Conservation (phyloP, 2,329 filamentous ascomycete species). For the Cladosporium sp. region DNA sequence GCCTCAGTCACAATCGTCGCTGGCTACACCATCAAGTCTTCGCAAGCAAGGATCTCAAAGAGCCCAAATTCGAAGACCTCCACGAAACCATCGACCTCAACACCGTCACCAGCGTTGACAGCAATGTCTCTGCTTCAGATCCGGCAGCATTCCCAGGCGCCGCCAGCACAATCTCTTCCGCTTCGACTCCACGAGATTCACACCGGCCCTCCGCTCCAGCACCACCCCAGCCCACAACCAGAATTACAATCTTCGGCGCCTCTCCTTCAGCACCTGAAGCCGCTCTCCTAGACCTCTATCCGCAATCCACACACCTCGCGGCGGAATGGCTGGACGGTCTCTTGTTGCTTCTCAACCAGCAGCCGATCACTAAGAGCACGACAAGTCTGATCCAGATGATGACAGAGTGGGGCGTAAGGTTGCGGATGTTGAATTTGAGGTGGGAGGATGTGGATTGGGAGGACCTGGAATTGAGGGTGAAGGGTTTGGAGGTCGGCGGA, state of each 20-base stretch:
- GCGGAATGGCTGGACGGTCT: conserved; percentile 96
- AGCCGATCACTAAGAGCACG: conserved; percentile 95
- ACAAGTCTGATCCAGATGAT: conserved; percentile 83
- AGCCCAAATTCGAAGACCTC: conserved; percentile 68
- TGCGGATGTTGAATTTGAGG: conserved; percentile 83
- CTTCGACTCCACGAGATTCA: conserved; percentile 19
- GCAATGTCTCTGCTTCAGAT: conserved; percentile 73
- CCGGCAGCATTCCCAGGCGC: conserved; percentile 45
- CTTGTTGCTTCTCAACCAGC: conserved; percentile 89
- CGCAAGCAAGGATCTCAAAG: conserved; percentile 53
- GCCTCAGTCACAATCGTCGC: conserved; percentile 83
- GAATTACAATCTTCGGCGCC: conserved; percentile 81
- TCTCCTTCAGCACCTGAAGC: conserved; percentile 49
- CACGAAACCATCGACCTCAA: conserved; percentile 80
- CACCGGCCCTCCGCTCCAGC: conserved; percentile 16
- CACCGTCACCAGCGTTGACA: conserved; percentile 86
- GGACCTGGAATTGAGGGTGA: conserved; percentile 35
- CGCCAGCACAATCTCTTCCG: conserved; percentile 16
- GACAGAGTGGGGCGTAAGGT: conserved; percentile 86
- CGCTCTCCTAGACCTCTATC: conserved; percentile 76
- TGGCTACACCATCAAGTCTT: conserved; percentile 91
- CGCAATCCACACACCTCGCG: conserved; percentile 73
- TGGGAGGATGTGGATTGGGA: conserved; percentile 68
- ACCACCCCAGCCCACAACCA: conserved; percentile 55
- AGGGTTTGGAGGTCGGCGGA: conserved; percentile 40